Evolutionary conservation across 331 rosid species (phyloP).

Genomic region (Dryas integrifolia): DNA sequence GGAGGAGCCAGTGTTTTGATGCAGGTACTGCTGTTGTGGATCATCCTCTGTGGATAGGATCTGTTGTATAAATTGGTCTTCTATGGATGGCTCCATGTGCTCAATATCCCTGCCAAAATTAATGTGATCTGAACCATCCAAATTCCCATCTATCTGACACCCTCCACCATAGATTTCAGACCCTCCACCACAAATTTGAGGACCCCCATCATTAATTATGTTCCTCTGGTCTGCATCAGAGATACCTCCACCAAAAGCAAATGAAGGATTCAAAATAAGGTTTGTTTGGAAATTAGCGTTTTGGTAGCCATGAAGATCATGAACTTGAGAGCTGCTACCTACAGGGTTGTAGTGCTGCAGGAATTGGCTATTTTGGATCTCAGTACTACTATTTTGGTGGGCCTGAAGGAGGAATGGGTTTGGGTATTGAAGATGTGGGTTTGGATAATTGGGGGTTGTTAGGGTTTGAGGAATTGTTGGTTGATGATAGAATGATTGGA

Average conservation of each 20-base stretch:
- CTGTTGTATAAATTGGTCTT: background rate
- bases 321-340: background rate
- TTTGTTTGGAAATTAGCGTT: background rate
- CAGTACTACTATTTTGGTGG: too few relatives aligned
- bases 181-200: too few relatives aligned
- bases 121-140: background rate
- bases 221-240: too few relatives aligned
- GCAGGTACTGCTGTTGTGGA: too few relatives aligned
- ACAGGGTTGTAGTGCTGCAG: background rate
- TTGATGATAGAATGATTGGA: too few relatives aligned
- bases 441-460: too few relatives aligned
- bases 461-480: too few relatives aligned
- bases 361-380: background rate
- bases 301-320: background rate
- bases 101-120: background rate
- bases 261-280: background rate
- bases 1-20: background rate
- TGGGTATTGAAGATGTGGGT: background rate
- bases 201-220: too few relatives aligned
- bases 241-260: background rate
- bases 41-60: too few relatives aligned
- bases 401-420: background rate
- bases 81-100: background rate
- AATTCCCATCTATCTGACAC: background rate
- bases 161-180: background rate